Evolutionary conservation across 2,329 filamentous ascomycete species (phyloP), one percentile per base, ranked within the genome.

Genomic region (Ceratocystis eucalypticola): DNA sequence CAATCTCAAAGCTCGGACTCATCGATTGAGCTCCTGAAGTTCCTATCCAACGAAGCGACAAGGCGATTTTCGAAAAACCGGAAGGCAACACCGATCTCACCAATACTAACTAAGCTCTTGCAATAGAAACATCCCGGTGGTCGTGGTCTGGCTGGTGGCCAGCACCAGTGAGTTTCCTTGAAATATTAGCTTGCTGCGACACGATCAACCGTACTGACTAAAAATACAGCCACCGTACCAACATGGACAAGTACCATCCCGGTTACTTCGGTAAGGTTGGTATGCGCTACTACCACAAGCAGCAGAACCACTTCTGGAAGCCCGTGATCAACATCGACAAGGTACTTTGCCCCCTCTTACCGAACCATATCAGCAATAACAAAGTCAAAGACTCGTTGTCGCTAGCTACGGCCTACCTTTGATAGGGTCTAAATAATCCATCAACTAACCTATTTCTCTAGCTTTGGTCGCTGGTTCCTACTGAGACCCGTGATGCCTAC

Each of bases 241-340:
- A 68, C 66, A 64, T 68, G 53, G 68, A 70, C 75, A 85, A 93
- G 82, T 91, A 93, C 87, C 90, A 96, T 78, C 91, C 93, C 70
- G 94, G 94, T 91, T 97, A 97, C 89, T 97, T 96, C 81, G 91
- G 91, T 82, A 96, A 96, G 84, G 89, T 93, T 74, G 88, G 89
- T 82, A 93, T 93, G 89, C 84, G 89, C 76, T 88, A 93, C 83
- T 96, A 96, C 89, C 93, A 97, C 86, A 92, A 94, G 82, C 87
- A 90, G 77, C 84, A 87, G 76, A 93, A 93, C 84, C 88, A 95
- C 77, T 91, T 93, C 85, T 99, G 93, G 94, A 96, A 96, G 84
- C 94, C 94, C 72, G 85, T 91, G 74, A 88, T 99, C 88, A 99
- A 99, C 85, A 83, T 99, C 74, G 94, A 97, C 82, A 99, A 97